Evolutionary conservation across 768 basidiomycete species (phyloP).

Genomic region (Xerocomellus intermedius): DNA sequence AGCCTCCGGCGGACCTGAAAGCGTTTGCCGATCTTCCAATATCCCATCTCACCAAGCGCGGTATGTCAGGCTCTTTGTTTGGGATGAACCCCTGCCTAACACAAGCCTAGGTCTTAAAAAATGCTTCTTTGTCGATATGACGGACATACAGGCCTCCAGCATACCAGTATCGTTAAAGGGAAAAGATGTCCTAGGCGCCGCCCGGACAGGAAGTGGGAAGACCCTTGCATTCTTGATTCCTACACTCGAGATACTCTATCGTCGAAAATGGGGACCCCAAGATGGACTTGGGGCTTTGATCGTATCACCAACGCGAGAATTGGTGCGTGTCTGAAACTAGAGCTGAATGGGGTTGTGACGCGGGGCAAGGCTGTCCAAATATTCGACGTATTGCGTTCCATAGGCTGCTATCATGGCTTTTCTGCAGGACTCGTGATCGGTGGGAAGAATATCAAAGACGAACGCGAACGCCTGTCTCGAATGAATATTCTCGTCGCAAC

Average conservation of each 20-base stretch:
- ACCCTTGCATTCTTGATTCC: constrained; percentile 73
- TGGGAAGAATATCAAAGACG: constrained; percentile 93
- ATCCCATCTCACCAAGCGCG: constrained; percentile 72
- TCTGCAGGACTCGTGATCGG: constrained; percentile 96
- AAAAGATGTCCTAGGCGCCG: constrained; percentile 66
- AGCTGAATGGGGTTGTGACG: constrained; percentile 4
- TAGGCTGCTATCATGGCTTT: constrained; percentile 88
- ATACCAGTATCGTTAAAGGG: constrained; percentile 61
- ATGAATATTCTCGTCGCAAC: constrained; percentile 99
- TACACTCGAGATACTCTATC: constrained; percentile 60
- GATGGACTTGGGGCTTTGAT: constrained; percentile 85
- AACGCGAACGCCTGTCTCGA: constrained; percentile 78
- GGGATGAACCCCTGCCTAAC: constrained; percentile 1
- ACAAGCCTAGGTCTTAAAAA: constrained; percentile 70
- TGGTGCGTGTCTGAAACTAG: constrained; percentile 49
- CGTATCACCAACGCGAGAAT: constrained; percentile 90
- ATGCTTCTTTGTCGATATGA: constrained; percentile 83
- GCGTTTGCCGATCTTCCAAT: constrained; percentile 76
- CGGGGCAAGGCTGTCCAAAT: constrained; percentile 86
- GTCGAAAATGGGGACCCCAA: constrained; percentile 67
- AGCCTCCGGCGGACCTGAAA: constrained; percentile 44
- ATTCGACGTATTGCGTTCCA: constrained; percentile 91
- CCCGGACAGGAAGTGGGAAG: constrained; percentile 71
- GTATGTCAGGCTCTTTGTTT: constrained; percentile 31
- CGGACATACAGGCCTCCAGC: constrained; percentile 68